Conservation (phyloP, 495 filamentous ascomycete genomes). For the Podospora conica region DNA sequence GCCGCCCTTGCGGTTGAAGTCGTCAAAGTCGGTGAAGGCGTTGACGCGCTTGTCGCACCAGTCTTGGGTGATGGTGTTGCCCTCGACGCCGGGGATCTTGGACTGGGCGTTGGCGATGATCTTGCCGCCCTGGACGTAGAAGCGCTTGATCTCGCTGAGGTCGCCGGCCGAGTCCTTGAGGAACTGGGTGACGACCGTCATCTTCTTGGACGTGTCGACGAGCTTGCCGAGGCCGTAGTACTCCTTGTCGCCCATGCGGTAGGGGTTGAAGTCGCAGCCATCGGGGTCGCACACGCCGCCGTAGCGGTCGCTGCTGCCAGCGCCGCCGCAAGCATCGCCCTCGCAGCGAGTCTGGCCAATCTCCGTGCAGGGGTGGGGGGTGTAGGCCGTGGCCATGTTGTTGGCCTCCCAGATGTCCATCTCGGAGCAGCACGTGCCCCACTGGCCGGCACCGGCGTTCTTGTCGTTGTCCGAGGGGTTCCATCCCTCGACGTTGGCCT, state of each 20-base stretch:
- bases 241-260: slow-evolving; percentile 54
- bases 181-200: slow-evolving; percentile 76
- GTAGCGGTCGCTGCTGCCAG: slow-evolving; percentile 45
- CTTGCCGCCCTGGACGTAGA: slow-evolving; percentile 65
- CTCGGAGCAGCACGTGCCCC: slow-evolving; percentile 67
- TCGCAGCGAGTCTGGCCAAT: slow-evolving; percentile 52
- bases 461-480: slow-evolving; percentile 48
- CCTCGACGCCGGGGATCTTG: slow-evolving; percentile 41
- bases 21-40: slow-evolving; percentile 54
- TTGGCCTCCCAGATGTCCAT: slow-evolving; percentile 75
- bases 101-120: slow-evolving; percentile 56
- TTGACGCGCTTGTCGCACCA: slow-evolving; percentile 58
- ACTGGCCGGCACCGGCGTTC: slow-evolving; percentile 53
- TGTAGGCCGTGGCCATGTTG: slow-evolving; percentile 54
- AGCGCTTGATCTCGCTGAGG: slow-evolving; percentile 59
- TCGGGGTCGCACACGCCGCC: slow-evolving; percentile 63
- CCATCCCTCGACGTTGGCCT: slow-evolving; percentile 59
- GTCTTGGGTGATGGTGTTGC: slow-evolving; percentile 52
- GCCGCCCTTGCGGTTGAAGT: slow-evolving; percentile 57
- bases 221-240: slow-evolving; percentile 59
- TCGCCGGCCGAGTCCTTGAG: slow-evolving; percentile 41
- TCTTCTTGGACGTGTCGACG: slow-evolving; percentile 57
- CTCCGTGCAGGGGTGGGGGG: slow-evolving; percentile 61
- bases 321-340: slow-evolving; percentile 44
- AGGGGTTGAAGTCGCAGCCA: slow-evolving; percentile 73